Conservation (phyloP, 257 asterid genomes). For the Dorcoceras hygrometricum region DNA sequence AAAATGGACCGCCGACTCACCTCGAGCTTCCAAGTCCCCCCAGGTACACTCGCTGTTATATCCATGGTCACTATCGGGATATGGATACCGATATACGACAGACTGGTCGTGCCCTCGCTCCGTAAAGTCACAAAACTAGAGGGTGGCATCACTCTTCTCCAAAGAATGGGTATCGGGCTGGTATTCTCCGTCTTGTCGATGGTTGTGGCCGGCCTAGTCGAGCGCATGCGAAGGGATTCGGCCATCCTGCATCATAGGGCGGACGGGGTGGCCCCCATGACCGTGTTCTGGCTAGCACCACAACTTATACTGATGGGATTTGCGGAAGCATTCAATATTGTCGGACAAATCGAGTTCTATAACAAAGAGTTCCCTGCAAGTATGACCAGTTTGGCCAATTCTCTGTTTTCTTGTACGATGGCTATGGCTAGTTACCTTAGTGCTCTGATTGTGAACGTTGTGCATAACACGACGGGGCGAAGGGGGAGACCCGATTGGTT, state of each 20-base stretch:
- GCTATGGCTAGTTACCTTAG: conserved; percentile 73
- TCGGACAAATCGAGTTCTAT: conserved; percentile 82
- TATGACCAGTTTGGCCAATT: conserved; percentile 83
- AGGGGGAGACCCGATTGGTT: conserved; percentile 72
- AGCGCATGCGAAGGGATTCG: conserved; percentile 47
- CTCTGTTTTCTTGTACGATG: conserved; percentile 58
- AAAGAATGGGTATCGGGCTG: conserved; percentile 78
- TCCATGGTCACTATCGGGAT: conserved; percentile 67
- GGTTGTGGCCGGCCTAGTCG: conserved; percentile 65
- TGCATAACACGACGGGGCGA: conserved; percentile 55
- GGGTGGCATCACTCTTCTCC: conserved; percentile 74
- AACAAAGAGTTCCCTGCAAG: conserved; percentile 82
- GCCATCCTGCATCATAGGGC: conserved; percentile 32
- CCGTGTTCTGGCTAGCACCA: conserved; percentile 84
- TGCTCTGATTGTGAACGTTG: conserved; percentile 48
- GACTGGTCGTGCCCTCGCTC: conserved; percentile 49
- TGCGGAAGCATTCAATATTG: conserved; percentile 72
- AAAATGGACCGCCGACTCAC: conserved; percentile 84
- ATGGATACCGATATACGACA: conserved; percentile 73
- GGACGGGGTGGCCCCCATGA: conserved; percentile 47
- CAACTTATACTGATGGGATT: conserved; percentile 88
- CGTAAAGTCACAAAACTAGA: conserved; percentile 48
- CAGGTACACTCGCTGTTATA: conserved; percentile 56
- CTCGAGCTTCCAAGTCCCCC: conserved; percentile 56
- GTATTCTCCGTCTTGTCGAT: conserved; percentile 63